Evolutionary conservation across 805 yeast species (phyloP), one percentile per base, ranked within the genome.

Genomic region (Ogataea trehalophila): DNA sequence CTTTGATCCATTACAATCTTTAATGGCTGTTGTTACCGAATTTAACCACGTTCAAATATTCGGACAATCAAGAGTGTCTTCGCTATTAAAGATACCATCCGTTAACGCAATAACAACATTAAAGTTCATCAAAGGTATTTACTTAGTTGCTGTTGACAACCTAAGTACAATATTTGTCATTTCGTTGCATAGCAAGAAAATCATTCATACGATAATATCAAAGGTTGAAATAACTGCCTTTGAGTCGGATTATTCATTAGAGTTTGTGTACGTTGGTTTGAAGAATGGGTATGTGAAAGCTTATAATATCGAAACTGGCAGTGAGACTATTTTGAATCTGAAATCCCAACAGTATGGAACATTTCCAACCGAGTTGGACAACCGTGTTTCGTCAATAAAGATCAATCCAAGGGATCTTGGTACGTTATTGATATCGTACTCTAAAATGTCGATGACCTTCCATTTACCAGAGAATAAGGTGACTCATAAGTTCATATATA

Each of bases 391-490:
- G 1, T 71, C 83, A 0, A 66, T 94, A 3, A 79, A 80, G 52
- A 75, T 95, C 77, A 94, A 88, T 59, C 99, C 99, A 5, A 75
- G 97, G 52, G 97, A 94, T 62, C 73, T 89, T 7, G 92, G 96
- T 0, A 74, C 85, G 0, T 50, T 94, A 2, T 72, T 94, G 53
- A 77, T 94, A 9, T 80, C 89, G 0, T 94, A 91, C 63, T 69
- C 79, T 4, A 80, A 79, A 47, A 73, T 80, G 41, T 89, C 91
- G 0, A 77, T 90, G 0, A 69, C 80, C 4, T 92, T 83, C 64
- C 83, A 87, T 1, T 55, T 94, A 33, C 71, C 81, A 0, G 77
- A 79, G 3, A 83, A 79, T 34, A 76, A 75, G 23, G 65, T 85
- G n/a, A 79, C 76, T 47, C 74, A 73, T 44, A 65, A 70, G 3